Evolutionary conservation across 2,329 filamentous ascomycete species (phyloP).

Genomic region (Verticillium klebahnii): DNA sequence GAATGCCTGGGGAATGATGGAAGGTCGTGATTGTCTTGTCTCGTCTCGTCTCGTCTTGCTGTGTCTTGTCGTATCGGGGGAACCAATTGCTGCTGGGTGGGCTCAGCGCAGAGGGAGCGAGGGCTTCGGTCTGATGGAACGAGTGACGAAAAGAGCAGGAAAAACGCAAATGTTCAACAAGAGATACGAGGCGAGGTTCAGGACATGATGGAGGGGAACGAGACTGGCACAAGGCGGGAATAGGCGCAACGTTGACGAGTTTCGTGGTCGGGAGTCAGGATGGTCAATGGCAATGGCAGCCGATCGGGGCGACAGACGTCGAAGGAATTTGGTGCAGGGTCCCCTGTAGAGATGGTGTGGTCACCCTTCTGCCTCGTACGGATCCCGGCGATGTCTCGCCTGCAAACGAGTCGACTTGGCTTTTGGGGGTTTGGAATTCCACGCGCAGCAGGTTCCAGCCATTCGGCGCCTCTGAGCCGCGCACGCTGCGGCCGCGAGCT

Average conservation of each 20-base stretch:
- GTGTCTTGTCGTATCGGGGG: not conserved
- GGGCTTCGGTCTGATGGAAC: slow-evolving; percentile 2
- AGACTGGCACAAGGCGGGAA: not conserved
- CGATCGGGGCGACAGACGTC: not conserved
- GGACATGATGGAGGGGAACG: slow-evolving; percentile 7
- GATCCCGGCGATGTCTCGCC: not conserved
- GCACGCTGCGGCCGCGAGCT: not conserved
- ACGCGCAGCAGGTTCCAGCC: not conserved
- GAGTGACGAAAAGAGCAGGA: slow-evolving; percentile 9
- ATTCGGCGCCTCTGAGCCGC: not conserved
- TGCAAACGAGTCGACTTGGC: not conserved
- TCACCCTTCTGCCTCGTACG: not conserved
- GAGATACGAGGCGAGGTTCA: slow-evolving; percentile 3
- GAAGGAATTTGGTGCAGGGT: not conserved
- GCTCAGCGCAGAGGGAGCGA: not conserved
- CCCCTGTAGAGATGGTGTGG: not conserved
- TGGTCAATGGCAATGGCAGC: too few species aligned
- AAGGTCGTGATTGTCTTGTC: not conserved
- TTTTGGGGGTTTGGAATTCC: not conserved
- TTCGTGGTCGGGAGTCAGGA: too few species aligned
- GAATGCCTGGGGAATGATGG: not conserved
- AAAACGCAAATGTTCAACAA: slow-evolving; percentile 1
- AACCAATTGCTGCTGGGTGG: not conserved
- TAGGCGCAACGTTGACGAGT: not conserved
- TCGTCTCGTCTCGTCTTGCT: not conserved